These are phyloP conservation scores for Aspergillus unguis DNA, from an alignment of 2,329 filamentous ascomycete genomes.

Conservation along the genomic window DNA sequence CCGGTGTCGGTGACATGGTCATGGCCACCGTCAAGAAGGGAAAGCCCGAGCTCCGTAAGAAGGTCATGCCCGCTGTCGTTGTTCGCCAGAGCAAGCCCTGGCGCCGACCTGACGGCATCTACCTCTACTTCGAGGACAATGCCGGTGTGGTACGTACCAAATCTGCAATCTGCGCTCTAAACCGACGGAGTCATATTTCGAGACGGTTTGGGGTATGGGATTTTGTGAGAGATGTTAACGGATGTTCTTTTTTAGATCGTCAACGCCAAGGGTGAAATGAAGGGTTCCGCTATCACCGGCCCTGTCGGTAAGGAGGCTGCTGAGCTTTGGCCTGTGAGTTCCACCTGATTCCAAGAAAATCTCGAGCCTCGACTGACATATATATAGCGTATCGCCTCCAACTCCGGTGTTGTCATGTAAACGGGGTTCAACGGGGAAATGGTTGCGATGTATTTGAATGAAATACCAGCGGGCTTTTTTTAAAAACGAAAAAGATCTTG, in stretches of 20 bases:
- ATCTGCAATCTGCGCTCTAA: background rate
- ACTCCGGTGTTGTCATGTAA: slow-evolving; percentile 99
- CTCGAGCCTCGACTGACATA: background rate
- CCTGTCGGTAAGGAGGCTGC: slow-evolving; percentile 99
- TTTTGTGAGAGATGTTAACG: background rate
- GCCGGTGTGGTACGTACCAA: slow-evolving; percentile 82
- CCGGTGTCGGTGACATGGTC: slow-evolving; percentile 99
- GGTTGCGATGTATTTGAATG: slow-evolving; percentile 15
- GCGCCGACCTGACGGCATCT: slow-evolving; percentile 97
- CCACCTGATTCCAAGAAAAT: background rate
- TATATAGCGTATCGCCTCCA: slow-evolving; percentile 91
- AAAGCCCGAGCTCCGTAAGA: slow-evolving; percentile 99
- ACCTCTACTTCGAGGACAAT: slow-evolving; percentile 99
- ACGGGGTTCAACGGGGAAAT: slow-evolving; percentile 29
- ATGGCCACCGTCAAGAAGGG: slow-evolving; percentile 99
- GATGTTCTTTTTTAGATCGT: slow-evolving; percentile 67
- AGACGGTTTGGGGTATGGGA: no score
- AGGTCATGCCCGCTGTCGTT: slow-evolving; percentile 99
- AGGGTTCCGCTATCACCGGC: slow-evolving; percentile 98
- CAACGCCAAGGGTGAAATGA: slow-evolving; percentile 99
- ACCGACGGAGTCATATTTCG: background rate
- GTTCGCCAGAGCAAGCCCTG: slow-evolving; percentile 99
- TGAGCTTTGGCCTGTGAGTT: slow-evolving; percentile 94
- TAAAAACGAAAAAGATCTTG: slow-evolving; percentile 10
- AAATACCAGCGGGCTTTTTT: slow-evolving; percentile 13